phyloP scores from a whole-genome alignment of 2,329 filamentous ascomycete species.

The Graphilbum ipis-grandicollis region DNA sequence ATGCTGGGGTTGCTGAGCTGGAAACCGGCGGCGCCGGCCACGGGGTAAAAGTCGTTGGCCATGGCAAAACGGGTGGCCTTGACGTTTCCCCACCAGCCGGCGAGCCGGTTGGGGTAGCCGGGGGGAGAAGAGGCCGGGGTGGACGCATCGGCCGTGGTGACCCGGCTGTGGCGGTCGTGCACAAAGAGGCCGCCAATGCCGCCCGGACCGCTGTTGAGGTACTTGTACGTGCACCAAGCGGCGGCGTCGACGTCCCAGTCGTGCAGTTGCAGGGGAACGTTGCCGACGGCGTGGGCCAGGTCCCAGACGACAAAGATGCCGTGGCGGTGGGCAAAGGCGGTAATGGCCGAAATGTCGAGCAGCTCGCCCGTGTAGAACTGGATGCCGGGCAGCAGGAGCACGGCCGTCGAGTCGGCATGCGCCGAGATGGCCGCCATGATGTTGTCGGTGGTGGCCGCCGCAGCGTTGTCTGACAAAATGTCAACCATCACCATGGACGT shows the following conservation, averaged over 20 bases:
- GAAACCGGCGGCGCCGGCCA: slow-evolving; percentile 61
- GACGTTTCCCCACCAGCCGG: slow-evolving; percentile 79
- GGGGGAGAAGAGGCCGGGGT: slow-evolving; percentile 13
- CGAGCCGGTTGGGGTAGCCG: slow-evolving; percentile 46
- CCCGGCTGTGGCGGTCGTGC: slow-evolving; percentile 52
- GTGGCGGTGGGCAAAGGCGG: slow-evolving; percentile 47
- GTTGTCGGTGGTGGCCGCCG: slow-evolving; percentile 36
- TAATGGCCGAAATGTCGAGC: slow-evolving; percentile 70
- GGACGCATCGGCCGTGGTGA: no score
- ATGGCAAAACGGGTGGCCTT: slow-evolving; percentile 65
- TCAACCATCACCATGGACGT: slow-evolving; percentile 60
- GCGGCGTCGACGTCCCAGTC: slow-evolving; percentile 89
- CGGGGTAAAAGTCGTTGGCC: slow-evolving; percentile 64
- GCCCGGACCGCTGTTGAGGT: slow-evolving; percentile 74
- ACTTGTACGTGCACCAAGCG: slow-evolving; percentile 94
- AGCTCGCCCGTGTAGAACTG: slow-evolving; percentile 87
- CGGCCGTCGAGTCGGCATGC: slow-evolving; percentile 52
- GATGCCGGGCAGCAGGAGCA: slow-evolving; percentile 70
- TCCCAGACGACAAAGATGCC: slow-evolving; percentile 44
- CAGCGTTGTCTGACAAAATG: slow-evolving; percentile 26
- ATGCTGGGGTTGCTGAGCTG: slow-evolving; percentile 72
- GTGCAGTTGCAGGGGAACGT: slow-evolving; percentile 62
- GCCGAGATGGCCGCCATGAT: slow-evolving; percentile 58
- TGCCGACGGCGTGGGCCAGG: slow-evolving; percentile 51
- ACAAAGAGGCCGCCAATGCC: slow-evolving; percentile 72